phyloP scores from a whole-genome alignment of 2,329 filamentous ascomycete species.

The Diaporthe citri region DNA sequence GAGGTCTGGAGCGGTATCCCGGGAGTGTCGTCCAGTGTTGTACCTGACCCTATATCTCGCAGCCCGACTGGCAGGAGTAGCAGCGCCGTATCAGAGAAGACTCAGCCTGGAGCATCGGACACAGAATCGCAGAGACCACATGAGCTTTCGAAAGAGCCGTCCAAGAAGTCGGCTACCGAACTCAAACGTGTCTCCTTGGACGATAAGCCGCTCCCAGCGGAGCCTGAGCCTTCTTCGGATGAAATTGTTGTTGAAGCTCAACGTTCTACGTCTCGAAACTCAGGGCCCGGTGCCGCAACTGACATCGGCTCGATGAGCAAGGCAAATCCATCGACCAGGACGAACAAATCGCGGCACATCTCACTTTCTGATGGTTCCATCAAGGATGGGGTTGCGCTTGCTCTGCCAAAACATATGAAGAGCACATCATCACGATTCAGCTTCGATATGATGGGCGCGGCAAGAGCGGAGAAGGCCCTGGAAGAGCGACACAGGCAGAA shows the following conservation, averaged over 20 bases:
- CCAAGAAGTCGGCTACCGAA: slow-evolving; percentile 3
- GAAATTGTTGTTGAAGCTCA: slow-evolving; percentile 48
- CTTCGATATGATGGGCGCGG: slow-evolving; percentile 82
- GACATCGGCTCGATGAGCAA: slow-evolving; percentile 38
- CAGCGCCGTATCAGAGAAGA: slow-evolving; percentile 31
- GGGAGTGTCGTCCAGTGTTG: slow-evolving; percentile 8
- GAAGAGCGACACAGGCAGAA: slow-evolving; percentile 80
- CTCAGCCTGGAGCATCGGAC: slow-evolving; percentile 27
- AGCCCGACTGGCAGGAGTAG: slow-evolving; percentile 32
- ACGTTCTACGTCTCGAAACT: slow-evolving; percentile 50
- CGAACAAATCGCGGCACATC: slow-evolving; percentile 63
- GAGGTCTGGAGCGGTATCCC: slow-evolving; percentile 36
- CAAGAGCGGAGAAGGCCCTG: slow-evolving; percentile 75
- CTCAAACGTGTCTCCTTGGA: slow-evolving; percentile 40
- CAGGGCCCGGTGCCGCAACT: slow-evolving; percentile 40
- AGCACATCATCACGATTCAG: slow-evolving; percentile 85
- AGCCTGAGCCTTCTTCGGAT: slow-evolving; percentile 51
- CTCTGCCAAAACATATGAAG: slow-evolving; percentile 75
- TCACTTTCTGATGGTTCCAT: slow-evolving; percentile 64
- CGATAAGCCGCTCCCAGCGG: slow-evolving; percentile 43
- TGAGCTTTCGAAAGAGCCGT: slow-evolving; percentile 33
- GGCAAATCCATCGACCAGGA: slow-evolving; percentile 52
- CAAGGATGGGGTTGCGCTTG: slow-evolving; percentile 58
- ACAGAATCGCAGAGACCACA: slow-evolving; percentile 9
- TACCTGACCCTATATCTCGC: slow-evolving; percentile 28